Base-by-base conservation (phyloP, 352 stramenopile species). In the Phytophthora europaea region DNA sequence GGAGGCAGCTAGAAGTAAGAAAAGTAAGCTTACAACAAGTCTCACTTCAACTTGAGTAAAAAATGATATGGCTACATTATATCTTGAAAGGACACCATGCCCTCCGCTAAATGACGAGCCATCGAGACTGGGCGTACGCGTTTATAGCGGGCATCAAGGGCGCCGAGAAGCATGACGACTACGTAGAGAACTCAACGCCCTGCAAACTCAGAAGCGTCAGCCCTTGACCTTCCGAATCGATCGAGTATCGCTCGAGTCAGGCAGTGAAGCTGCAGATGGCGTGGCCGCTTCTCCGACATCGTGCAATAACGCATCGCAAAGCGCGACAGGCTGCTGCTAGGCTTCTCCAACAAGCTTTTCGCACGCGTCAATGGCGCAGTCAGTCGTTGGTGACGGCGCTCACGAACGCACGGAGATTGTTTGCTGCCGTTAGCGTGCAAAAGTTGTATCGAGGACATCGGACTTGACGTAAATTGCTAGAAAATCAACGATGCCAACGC, bases 41-140 rank as follows among this genome's bases (percentile, higher is more conserved):
- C 26, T 31, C 26, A 31, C 26, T 31, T 31, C 26, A 31, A 31
- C 26, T 31, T 15, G 4, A 45, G 36, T 18, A 0, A 48, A 48
- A 18, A 20, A n/a, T 20, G 40, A 48, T 48, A 48, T 23, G 43
- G 43, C 15, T 50, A 50, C 43, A 50, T 22, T 45, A 6, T 23
- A 50, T 50, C 43, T 54, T 54, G 20, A 54, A 54, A 31, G 22
- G 20, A 26, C 45, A 23, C 45, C 15, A 45, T 45, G 38, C 3
- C 7, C 18, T 50, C 43, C 13, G 18, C 20, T 54, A 31, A 33
- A 2, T 50, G 0, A 61, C 83, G 80, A 10, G 79, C 75, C 8
- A 92, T 91, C 18, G 85, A 92, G 56, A 80, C 64, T 4, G 85
- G 83, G 23, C 61, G 7, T 66, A 6, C 75, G 85, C 18, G 76